Percentiles rank a stretch among this genome's conserved stretches.
These are phyloP conservation scores for Musa balbisiana DNA, from an alignment of 202 grass and related monocot genomes.

Conservation along the genomic window DNA sequence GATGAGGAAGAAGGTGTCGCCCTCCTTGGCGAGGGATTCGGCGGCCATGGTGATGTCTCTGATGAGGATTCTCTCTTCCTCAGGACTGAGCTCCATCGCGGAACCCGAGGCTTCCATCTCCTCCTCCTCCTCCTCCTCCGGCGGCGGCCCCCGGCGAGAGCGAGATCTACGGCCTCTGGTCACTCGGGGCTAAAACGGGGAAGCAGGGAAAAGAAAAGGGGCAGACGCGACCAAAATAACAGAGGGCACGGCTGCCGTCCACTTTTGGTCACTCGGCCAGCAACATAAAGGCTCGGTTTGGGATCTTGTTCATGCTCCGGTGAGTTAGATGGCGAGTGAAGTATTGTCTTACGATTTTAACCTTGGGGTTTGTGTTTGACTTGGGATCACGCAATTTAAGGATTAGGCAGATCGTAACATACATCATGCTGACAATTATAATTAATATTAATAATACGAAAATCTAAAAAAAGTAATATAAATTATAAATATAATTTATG, in stretches of 20 bases:
- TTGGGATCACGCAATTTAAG: too few species aligned
- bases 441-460: too few species aligned
- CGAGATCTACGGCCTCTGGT: neutral
- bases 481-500: too few species aligned
- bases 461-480: too few species aligned
- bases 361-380: too few species aligned
- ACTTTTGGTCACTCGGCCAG: neutral
- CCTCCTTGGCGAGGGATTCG: slow-evolving; percentile 80
- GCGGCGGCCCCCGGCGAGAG: neutral
- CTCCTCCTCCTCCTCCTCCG: neutral
- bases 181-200: too few species aligned
- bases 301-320: neutral
- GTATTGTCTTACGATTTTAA: too few species aligned
- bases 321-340: neutral
- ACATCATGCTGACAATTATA: too few species aligned
- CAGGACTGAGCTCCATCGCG: slow-evolving; percentile 43
- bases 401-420: too few species aligned
- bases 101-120: slow-evolving; percentile 30
- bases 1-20: slow-evolving; percentile 89
- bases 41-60: slow-evolving; percentile 72
- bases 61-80: slow-evolving; percentile 75
- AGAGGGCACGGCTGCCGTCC: neutral
- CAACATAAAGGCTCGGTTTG: neutral
- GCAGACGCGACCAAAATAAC: neutral
- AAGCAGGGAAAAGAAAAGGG: neutral